Evolutionary conservation across 2,329 filamentous ascomycete genomes (phyloP).

Genomic region (Ceratocystis diversiconidia): DNA sequence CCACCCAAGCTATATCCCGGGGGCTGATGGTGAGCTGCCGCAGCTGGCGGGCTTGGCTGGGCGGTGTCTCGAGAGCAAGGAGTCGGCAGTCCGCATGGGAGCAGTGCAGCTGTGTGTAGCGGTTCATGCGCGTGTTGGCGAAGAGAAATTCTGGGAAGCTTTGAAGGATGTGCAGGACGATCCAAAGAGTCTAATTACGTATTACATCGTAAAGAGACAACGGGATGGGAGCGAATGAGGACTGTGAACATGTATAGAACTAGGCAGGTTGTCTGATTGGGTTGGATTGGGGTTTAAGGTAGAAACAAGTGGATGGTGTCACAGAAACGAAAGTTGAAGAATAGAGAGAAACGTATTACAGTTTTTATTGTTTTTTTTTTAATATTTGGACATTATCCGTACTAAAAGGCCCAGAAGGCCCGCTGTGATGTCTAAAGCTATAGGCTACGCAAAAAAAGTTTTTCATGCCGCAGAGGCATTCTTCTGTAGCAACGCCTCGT

Average conservation of each 20-base stretch:
- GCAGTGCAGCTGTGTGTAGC: constrained; percentile 68
- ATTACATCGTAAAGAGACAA: constrained; percentile 63
- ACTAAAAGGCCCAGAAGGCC: too few relatives aligned
- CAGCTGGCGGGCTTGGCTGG: constrained; percentile 37
- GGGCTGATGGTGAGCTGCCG: constrained; percentile 34
- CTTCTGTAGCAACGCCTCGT: constrained; percentile 16
- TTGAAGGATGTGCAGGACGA: constrained; percentile 54
- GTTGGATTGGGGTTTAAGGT: neutral
- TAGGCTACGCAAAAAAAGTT: neutral
- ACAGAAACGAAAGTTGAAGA: neutral
- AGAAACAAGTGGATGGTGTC: neutral
- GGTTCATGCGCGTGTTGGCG: constrained; percentile 48
- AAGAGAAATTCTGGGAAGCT: constrained; percentile 51
- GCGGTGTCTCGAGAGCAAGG: constrained; percentile 44
- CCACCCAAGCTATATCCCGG: constrained; percentile 33
- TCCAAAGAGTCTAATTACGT: constrained; percentile 62
- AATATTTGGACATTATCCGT: too few relatives aligned
- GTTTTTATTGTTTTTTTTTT: too few relatives aligned
- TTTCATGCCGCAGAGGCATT: neutral
- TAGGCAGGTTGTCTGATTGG: neutral
- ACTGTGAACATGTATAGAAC: neutral
- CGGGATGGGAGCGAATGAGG: constrained; percentile 30
- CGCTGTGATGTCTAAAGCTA: neutral
- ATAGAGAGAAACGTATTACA: neutral
- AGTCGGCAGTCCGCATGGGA: constrained; percentile 55